Conservation (phyloP, 202 grass and related monocot genomes). For the Schoenoplectus tabernaemontani region DNA sequence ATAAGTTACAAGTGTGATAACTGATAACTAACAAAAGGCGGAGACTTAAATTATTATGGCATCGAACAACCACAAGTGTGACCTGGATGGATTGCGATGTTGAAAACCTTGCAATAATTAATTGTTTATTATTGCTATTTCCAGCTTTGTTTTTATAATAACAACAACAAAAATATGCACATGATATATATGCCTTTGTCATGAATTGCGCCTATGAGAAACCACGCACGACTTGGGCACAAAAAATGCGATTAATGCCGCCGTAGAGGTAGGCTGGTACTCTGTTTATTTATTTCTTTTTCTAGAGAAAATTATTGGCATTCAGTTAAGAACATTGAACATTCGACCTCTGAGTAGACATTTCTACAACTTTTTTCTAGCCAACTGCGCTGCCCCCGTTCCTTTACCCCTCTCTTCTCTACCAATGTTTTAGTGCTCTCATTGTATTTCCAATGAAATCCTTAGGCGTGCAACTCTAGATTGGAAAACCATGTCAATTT, state of each 20-base stretch:
- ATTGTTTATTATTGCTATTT: background rate
- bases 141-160: conserved; percentile 12
- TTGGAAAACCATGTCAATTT: no score
- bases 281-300: background rate
- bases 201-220: background rate
- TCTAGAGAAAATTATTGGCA: no score
- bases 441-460: no score
- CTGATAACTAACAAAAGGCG: background rate
- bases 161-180: background rate
- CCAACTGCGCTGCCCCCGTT: no score
- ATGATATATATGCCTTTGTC: background rate
- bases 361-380: no score
- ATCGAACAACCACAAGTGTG: background rate
- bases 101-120: background rate
- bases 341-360: no score
- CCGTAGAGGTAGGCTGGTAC: background rate
- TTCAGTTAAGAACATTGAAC: no score
- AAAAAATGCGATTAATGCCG: background rate
- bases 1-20: background rate
- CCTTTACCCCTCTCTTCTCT: no score
- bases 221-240: background rate
- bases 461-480: no score
- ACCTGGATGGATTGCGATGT: conserved; percentile 1
- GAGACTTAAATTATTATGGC: background rate
- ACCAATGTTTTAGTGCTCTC: no score